Percentiles rank a stretch among this genome's conserved stretches.
phyloP scores from a whole-genome alignment of 176 grass and related monocot species.

The Hsuehochloa calcarea region DNA sequence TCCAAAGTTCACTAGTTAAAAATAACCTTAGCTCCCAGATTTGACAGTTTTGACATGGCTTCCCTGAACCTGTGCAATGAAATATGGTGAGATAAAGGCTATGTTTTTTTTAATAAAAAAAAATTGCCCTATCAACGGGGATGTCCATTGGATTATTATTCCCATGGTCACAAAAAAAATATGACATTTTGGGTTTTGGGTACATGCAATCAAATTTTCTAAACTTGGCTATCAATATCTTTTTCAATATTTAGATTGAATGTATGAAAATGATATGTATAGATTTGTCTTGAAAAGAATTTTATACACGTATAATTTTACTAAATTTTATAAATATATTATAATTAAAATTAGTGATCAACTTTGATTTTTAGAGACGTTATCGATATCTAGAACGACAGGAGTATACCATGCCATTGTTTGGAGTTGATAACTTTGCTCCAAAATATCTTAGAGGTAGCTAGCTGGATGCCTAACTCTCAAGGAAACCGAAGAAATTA shows the following conservation, averaged over 20 bases:
- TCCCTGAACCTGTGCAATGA: slow-evolving; percentile 1
- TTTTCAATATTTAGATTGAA: no score
- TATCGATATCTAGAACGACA: no score
- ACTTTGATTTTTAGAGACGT: no score
- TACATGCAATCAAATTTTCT: no score
- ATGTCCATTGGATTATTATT: background rate
- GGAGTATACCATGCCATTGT: background rate
- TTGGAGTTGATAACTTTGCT: background rate
- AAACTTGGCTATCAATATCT: no score
- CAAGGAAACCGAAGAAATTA: background rate
- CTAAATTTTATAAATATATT: no score
- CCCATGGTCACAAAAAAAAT: no score
- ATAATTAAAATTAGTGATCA: no score
- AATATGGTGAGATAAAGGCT: background rate
- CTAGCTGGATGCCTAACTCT: background rate
- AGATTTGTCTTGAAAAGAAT: no score
- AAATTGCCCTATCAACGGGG: background rate
- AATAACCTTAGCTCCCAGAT: background rate
- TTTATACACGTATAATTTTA: no score
- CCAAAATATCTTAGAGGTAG: background rate
- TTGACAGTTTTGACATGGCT: slow-evolving; percentile 35
- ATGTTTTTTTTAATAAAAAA: background rate
- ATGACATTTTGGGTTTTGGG: no score
- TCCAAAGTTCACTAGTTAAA: background rate
- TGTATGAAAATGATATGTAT: no score